Conservation (phyloP, 1,139 yeast genomes). For the Meyerozyma smithsonii region DNA sequence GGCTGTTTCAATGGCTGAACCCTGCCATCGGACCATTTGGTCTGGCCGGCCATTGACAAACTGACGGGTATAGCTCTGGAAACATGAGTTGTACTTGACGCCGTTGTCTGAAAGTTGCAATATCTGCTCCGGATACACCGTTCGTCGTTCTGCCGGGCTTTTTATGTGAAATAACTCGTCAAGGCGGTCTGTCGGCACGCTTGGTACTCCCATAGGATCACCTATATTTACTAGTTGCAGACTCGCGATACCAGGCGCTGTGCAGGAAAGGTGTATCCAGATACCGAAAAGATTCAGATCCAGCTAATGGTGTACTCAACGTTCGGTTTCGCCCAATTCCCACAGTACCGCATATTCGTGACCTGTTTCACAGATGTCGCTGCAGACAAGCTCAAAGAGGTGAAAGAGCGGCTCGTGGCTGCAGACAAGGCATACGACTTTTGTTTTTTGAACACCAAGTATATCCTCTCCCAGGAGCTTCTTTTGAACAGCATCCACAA, state of each 20-base stretch:
- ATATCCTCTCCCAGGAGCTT: constrained; percentile 35
- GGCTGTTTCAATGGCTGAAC: constrained; percentile 25
- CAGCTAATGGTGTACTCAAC: constrained; percentile 1
- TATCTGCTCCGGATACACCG: constrained; percentile 30
- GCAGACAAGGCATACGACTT: constrained; percentile 34
- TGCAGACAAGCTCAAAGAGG: constrained; percentile 16
- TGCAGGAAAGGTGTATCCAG: not conserved
- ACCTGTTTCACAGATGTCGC: constrained; percentile 20
- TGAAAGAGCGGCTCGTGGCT: constrained; percentile 26
- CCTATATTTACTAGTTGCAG: not conserved
- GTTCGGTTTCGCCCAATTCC: constrained; percentile 31
- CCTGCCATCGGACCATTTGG: constrained; percentile 30
- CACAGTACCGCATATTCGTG: constrained; percentile 21
- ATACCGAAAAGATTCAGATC: not conserved
- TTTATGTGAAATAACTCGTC: not conserved
- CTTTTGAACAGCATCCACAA: constrained; percentile 30
- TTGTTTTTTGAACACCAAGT: constrained; percentile 36
- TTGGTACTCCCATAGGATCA: not conserved
- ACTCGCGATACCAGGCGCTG: not conserved
- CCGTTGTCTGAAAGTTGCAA: constrained; percentile 30
- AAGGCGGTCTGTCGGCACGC: not conserved
- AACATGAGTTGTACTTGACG: constrained; percentile 24
- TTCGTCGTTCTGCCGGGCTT: not conserved
- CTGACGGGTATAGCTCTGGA: constrained; percentile 35
- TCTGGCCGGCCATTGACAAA: constrained; percentile 20